Evolutionary conservation across 2,329 filamentous ascomycete genomes (phyloP).

Genomic region (Chaetothyriales sp.): DNA sequence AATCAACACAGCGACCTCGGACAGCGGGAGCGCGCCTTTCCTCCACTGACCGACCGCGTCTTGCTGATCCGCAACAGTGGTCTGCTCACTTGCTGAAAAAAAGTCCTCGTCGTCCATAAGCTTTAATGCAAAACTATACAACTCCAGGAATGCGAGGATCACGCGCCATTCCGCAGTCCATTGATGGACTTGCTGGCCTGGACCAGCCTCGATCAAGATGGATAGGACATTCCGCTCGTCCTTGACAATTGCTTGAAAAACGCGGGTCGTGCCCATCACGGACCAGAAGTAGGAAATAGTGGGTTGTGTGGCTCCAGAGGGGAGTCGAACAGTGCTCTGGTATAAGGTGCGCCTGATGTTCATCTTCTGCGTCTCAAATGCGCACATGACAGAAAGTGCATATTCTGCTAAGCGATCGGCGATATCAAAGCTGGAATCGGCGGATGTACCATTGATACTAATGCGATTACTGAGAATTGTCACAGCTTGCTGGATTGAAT

Average conservation of each 20-base stretch:
- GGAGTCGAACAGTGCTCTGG: constrained; percentile 42
- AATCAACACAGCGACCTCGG: constrained; percentile 59
- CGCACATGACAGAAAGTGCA: constrained; percentile 66
- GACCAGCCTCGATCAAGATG: constrained; percentile 33
- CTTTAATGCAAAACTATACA: constrained; percentile 84
- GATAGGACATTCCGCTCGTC: constrained; percentile 45
- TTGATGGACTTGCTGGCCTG: constrained; percentile 23
- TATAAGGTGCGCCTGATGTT: constrained; percentile 93
- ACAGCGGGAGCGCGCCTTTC: constrained; percentile 53
- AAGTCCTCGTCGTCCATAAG: constrained; percentile 97
- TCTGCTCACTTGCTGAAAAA: constrained; percentile 33
- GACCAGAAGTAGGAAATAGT: constrained; percentile 79
- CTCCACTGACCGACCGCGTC: constrained; percentile 20
- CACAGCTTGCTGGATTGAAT: constrained; percentile 7
- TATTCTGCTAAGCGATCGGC: constrained; percentile 70
- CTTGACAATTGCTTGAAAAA: constrained; percentile 41
- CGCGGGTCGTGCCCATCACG: constrained; percentile 40
- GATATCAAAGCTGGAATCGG: constrained; percentile 34
- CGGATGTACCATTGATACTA: not conserved
- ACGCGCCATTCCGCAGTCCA: constrained; percentile 67
- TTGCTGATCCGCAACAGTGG: not conserved
- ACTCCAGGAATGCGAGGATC: constrained; percentile 76
- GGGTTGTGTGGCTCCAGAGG: constrained; percentile 33
- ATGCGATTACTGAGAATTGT: not conserved
- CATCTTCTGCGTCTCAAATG: constrained; percentile 67